Evolutionary conservation across 805 yeast species (phyloP).

Genomic region (Ogataea pilisensis): DNA sequence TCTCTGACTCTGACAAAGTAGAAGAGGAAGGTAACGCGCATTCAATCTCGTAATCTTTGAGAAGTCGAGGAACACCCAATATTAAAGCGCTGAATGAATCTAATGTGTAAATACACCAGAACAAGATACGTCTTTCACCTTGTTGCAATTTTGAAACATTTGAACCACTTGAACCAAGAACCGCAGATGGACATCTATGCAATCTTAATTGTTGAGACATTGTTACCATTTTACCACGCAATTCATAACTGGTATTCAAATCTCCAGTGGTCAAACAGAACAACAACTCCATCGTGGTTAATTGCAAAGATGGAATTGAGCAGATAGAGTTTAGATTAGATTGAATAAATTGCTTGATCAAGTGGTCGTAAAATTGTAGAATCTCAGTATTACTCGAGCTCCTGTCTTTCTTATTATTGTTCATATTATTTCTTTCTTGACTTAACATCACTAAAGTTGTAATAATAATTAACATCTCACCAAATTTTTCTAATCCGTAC

Average conservation of each 20-base stretch:
- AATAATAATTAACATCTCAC: conserved; percentile 48
- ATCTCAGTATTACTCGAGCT: conserved; percentile 27
- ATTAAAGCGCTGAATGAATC: conserved; percentile 73
- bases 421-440: conserved; percentile 27
- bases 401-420: conserved; percentile 8
- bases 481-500: conserved; percentile 49
- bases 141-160: conserved; percentile 66
- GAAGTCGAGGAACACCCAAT: conserved; percentile 76
- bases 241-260: conserved; percentile 65
- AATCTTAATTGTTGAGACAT: conserved; percentile 84
- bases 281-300: conserved; percentile 61
- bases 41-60: conserved; percentile 79
- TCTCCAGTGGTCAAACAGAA: conserved; percentile 74
- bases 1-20: conserved; percentile 22
- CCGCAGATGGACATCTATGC: conserved; percentile 85
- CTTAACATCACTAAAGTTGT: conserved; percentile 48
- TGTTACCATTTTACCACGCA: conserved; percentile 70
- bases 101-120: conserved; percentile 79
- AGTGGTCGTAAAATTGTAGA: conserved; percentile 50
- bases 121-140: conserved; percentile 75
- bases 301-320: conserved; percentile 65
- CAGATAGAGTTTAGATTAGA: conserved; percentile 59
- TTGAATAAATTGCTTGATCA: conserved; percentile 59
- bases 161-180: conserved; percentile 61
- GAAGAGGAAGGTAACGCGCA: conserved; percentile 70